These are phyloP conservation scores for Umbellularia californica DNA, from an alignment of 164 flowering plant species.

Conservation along the genomic window DNA sequence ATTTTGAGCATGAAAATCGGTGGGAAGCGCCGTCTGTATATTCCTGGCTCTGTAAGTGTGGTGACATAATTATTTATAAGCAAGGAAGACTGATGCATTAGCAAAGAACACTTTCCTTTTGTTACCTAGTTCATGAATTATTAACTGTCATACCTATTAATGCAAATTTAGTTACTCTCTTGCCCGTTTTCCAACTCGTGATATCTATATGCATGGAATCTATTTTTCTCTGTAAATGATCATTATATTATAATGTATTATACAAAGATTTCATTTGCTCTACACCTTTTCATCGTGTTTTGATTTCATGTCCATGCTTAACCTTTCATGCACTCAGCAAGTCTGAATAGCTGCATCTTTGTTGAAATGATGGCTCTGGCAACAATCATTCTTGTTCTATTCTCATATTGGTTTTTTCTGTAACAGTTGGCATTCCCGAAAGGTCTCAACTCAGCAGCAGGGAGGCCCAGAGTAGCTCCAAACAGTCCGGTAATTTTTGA, in stretches of 20 bases:
- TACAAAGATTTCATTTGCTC: not conserved
- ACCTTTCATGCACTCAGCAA: not conserved
- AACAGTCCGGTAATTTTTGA: conserved; percentile 86
- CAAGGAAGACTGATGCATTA: not conserved
- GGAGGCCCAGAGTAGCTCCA: conserved; percentile 92
- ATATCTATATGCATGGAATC: no score
- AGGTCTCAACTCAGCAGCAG: conserved; percentile 92
- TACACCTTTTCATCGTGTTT: not conserved
- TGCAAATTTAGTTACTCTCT: not conserved
- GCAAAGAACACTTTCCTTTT: not conserved
- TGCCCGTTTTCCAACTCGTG: no score
- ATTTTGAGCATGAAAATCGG: conserved; percentile 83
- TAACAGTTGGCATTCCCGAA: conserved; percentile 84
- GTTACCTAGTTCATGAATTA: not conserved
- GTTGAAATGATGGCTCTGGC: not conserved
- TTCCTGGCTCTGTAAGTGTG: conserved; percentile 82
- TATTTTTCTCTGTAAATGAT: no score
- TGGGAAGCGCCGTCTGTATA: conserved; percentile 82
- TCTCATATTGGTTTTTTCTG: not conserved
- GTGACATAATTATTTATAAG: not conserved
- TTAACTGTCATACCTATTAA: no score
- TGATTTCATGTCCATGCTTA: not conserved
- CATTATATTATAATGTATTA: no score
- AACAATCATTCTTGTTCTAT: not conserved
- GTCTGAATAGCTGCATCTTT: not conserved